phyloP scores from a whole-genome alignment of 345 rosid genomes.

The Gossypium herbaceum region DNA sequence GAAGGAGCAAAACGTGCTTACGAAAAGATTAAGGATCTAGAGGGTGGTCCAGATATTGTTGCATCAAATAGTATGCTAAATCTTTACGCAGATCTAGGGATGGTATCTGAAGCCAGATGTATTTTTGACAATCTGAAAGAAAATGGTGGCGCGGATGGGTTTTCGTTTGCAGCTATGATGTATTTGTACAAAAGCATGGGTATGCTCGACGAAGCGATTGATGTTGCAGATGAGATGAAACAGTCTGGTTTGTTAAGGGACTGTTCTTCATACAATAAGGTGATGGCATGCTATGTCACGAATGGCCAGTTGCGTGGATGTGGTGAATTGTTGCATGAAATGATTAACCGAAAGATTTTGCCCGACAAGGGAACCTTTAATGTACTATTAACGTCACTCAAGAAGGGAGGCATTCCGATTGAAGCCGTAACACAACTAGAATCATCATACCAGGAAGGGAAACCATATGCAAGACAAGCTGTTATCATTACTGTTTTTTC shows the following conservation, averaged over 20 bases:
- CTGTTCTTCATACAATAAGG: conserved; percentile 62
- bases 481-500: conserved; percentile 56
- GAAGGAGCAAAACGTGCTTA: conserved; percentile 65
- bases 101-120: conserved; percentile 64
- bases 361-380: conserved; percentile 64
- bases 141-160: conserved; percentile 60
- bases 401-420: conserved; percentile 63
- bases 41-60: conserved; percentile 63
- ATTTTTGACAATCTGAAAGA: conserved; percentile 52
- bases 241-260: conserved; percentile 56
- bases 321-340: conserved; percentile 69
- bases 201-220: conserved; percentile 77
- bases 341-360: conserved; percentile 53
- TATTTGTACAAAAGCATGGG: conserved; percentile 71
- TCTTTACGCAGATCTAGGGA: conserved; percentile 76
- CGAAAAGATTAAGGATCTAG: conserved; percentile 56
- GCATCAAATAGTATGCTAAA: conserved; percentile 76
- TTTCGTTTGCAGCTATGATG: conserved; percentile 82
- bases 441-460: conserved; percentile 52
- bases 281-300: conserved; percentile 64
- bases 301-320: conserved; percentile 65
- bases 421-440: conserved; percentile 79
- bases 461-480: conserved; percentile 64
- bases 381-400: conserved; percentile 57
- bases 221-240: conserved; percentile 86